Conservation (phyloP, 768 basidiomycete species). For the Boletus huronensis region DNA sequence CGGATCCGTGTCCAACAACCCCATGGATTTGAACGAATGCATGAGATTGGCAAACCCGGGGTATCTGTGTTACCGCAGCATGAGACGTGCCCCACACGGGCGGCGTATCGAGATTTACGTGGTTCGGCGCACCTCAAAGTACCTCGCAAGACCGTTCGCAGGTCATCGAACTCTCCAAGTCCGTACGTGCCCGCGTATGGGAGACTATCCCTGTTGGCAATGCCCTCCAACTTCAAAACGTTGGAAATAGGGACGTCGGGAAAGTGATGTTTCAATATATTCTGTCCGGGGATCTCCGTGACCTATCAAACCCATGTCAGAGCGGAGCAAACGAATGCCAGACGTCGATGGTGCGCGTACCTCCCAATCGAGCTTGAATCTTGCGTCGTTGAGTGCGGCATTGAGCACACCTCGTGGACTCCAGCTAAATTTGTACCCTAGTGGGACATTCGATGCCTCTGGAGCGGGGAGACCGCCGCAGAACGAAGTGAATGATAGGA, state of each 20-base stretch:
- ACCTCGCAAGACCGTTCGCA: constrained; percentile 75
- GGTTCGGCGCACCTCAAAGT: constrained; percentile 60
- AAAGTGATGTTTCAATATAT: constrained; percentile 58
- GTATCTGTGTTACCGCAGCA: constrained; percentile 48
- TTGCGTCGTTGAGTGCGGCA: constrained; percentile 73
- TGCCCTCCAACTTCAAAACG: constrained; percentile 69
- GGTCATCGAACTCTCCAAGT: constrained; percentile 38
- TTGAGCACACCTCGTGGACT: constrained; percentile 81
- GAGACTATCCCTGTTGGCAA: constrained; percentile 83
- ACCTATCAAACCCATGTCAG: constrained; percentile 32
- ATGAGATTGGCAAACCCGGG: constrained; percentile 77
- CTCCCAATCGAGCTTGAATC: constrained; percentile 54
- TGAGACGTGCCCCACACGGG: not conserved
- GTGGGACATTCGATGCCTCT: constrained; percentile 52
- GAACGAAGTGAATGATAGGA: constrained; percentile 81
- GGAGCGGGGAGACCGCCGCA: constrained; percentile 91
- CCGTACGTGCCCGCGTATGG: constrained; percentile 66
- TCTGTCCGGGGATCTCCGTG: constrained; percentile 46
- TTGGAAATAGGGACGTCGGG: constrained; percentile 61
- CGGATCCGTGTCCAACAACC: constrained; percentile 50
- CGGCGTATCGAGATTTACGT: not conserved
- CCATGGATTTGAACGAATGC: constrained; percentile 66
- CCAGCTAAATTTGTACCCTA: constrained; percentile 96
- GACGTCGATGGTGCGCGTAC: constrained; percentile 35
- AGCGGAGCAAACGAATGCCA: not conserved